Evolutionary conservation across 306 rosid genomes (phyloP), one percentile per base, ranked within the genome.

Genomic region (Casuarina cunninghamiana): DNA sequence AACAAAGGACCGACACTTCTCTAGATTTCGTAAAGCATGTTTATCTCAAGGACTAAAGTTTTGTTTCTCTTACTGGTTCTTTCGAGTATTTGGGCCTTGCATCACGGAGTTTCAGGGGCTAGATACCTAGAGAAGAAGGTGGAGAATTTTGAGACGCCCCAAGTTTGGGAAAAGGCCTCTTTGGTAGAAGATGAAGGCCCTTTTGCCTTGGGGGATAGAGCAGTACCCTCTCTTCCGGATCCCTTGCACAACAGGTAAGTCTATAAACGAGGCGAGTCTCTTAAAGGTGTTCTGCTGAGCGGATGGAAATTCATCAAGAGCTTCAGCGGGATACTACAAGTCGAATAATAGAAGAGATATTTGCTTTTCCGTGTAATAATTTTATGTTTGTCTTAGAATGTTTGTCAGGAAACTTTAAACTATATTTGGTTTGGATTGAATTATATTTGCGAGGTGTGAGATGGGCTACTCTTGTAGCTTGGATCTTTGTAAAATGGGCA

Each of bases 171-270:
- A 44, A 57, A 77, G 63, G 78, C 82, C 76, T 70, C 75, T 48
- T 74, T 77, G 45, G 79, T 60, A 54, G 80, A 50, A 45, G 73
- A 80, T 38, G 77, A 73, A 78, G 84, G 82, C 45, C 72, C 79
- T 82, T 88, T 81, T 39, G 74, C 83, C 7, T 37, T 88, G 17
- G 66, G 55, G 50, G 73, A 88, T n/a, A 88, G 97, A 86, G 53
- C 75, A 83, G 95, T 91, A 45, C 97, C 97, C 8, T 91, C 93
- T 77, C 73, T 90, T 82, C 97, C 97, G 65, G 95, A 91, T 63
- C 97, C 93, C 16, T 83, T 93, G 70, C 98, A 93, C 86, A 91
- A 93, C 86, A 89, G 90, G 88, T 93, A 84, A 84, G 51, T 79
- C 76, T 63, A 51, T 78, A 58, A 69, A 19, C 69, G 5, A 51